phyloP scores from a whole-genome alignment of 768 basidiomycete genomes.

The Candolleomyces aberdarensis region DNA sequence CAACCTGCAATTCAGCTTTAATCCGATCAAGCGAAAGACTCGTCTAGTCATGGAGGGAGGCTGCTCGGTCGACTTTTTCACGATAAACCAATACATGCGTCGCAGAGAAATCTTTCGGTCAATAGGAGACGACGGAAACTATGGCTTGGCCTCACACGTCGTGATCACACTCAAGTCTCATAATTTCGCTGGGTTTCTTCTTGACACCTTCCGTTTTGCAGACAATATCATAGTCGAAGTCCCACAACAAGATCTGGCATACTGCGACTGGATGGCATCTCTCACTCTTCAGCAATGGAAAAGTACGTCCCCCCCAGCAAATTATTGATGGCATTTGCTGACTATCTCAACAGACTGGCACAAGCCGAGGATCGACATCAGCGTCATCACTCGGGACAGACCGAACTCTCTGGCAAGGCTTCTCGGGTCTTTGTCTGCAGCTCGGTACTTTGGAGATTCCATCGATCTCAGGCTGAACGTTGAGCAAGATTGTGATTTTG shows the following conservation, averaged over 20 bases:
- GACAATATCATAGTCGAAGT: slow-evolving; percentile 18
- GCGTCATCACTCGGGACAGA: slow-evolving; percentile 75
- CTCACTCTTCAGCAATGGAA: slow-evolving; percentile 50
- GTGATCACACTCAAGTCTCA: slow-evolving; percentile 12
- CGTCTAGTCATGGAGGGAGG: not conserved
- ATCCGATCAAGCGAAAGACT: not conserved
- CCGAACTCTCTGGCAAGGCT: slow-evolving; percentile 69
- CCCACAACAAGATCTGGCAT: slow-evolving; percentile 14
- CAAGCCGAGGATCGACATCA: slow-evolving; percentile 61
- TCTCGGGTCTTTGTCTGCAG: slow-evolving; percentile 53
- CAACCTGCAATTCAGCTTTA: not conserved
- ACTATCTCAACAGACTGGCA: slow-evolving; percentile 64
- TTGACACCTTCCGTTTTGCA: not conserved
- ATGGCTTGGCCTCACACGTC: slow-evolving; percentile 1
- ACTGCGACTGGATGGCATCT: slow-evolving; percentile 29
- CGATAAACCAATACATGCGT: slow-evolving; percentile 7
- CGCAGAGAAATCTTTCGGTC: not conserved
- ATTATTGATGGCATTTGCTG: slow-evolving; percentile 13
- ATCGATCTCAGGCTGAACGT: slow-evolving; percentile 67
- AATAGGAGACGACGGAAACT: not conserved
- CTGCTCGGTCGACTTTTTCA: slow-evolving; percentile 3
- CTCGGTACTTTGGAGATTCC: slow-evolving; percentile 66
- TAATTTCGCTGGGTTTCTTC: slow-evolving; percentile 12
- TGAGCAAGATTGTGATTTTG: slow-evolving; percentile 67
- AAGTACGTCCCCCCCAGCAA: slow-evolving; percentile 34